Base-by-base conservation (phyloP, 345 rosid species). In the Populus simonii region DNA sequence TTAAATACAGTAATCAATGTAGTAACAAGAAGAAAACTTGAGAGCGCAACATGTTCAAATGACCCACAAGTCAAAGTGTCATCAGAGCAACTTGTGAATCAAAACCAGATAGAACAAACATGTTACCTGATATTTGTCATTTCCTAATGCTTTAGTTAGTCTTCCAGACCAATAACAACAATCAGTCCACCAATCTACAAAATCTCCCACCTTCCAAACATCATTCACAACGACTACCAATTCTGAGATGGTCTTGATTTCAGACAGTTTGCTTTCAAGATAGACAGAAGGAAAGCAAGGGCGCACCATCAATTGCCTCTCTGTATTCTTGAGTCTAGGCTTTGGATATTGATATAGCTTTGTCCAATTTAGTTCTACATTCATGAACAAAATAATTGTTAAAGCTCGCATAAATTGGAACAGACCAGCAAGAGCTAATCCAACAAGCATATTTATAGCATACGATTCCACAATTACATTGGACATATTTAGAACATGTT, bases 181-280 rank as follows among this genome's bases (percentile, higher is more conserved):
- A 79, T 79, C 84, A 68, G 72, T n/a, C 87, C 87, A 88, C 96
- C 93, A 92, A 80, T 92, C 96, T 45, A 92, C 92, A 80, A 88
- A 80, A 84, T 90, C 92, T 51, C 93, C 93, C 72, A 86, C 90
- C 83, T 80, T 81, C 90, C 90, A 90, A 17, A 13, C 75, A 80
- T 86, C 88, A 80, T 78, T 84, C 74, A 78, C 82, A 39, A 83
- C 33, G 45, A 90, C 91, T 13, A 76, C 78, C 62, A 76, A 84
- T 57, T 89, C 88, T 13, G 83, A 76, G 80, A 82, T 81, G 66
- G 79, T 25, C 74, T 38, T 74, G 47, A 71, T 53, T 72, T 76
- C 69, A 6, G 84, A 84, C 80, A 83, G 74, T 68, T 86, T 77
- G 74, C 80, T 80, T 79, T 85, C 86, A 55, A 39, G 71, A 78